These are phyloP conservation scores for Lunularia cruciata DNA, from an alignment of 225 moss, liverwort and hornwort species.

Conservation along the genomic window DNA sequence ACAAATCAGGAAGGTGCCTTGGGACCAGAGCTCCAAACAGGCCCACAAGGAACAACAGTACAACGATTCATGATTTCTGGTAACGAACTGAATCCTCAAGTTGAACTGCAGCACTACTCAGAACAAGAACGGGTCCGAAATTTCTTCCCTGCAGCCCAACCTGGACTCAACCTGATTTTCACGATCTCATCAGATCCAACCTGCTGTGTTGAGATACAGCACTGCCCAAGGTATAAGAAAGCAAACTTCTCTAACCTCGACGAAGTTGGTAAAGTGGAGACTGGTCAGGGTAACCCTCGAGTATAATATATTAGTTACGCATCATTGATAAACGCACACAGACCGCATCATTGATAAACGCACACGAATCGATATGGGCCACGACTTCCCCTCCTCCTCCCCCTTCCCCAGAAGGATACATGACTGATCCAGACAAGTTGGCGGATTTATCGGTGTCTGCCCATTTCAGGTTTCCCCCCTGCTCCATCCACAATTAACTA, in stretches of 20 bases:
- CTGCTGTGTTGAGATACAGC: background rate
- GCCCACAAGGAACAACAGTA: background rate
- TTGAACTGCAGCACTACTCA: background rate
- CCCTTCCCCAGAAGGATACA: background rate
- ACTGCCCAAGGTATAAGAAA: background rate
- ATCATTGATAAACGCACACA: background rate
- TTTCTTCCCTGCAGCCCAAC: background rate
- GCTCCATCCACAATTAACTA: too few relatives aligned
- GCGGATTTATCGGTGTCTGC: background rate
- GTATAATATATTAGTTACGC: background rate
- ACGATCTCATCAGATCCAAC: background rate
- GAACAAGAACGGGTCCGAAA: background rate
- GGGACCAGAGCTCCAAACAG: background rate
- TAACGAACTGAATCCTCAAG: background rate
- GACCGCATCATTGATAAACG: too few relatives aligned
- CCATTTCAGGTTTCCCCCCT: too few relatives aligned
- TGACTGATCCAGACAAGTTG: conserved; percentile 2
- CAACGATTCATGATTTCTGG: background rate
- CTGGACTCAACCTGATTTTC: background rate
- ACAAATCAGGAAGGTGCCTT: too few relatives aligned
- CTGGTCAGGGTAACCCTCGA: background rate
- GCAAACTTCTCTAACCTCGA: background rate
- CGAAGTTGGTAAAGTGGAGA: background rate
- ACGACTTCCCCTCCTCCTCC: background rate
- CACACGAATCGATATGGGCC: too few relatives aligned